Percentiles rank a stretch among this genome's conserved stretches.
phyloP scores from a whole-genome alignment of 2,329 filamentous ascomycete genomes.

The Zalaria sp. region DNA sequence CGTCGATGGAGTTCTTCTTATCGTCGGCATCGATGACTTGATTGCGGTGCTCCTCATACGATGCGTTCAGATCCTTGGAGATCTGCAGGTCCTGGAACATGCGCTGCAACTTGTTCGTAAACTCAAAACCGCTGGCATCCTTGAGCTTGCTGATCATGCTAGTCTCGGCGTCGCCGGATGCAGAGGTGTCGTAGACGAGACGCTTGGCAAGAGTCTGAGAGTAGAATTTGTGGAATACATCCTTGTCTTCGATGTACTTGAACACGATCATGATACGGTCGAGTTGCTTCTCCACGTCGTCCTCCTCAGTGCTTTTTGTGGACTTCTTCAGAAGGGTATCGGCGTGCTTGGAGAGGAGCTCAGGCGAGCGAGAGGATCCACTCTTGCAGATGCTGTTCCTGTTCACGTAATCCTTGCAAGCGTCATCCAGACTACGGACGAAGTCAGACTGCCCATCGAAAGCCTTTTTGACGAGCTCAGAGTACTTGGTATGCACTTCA shows the following conservation, averaged over 20 bases:
- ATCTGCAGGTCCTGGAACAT: conserved; percentile 99
- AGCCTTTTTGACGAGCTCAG: conserved; percentile 76
- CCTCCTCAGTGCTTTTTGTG: conserved; percentile 82
- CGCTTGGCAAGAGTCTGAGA: conserved; percentile 91
- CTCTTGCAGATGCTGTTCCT: conserved; percentile 91
- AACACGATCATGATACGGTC: conserved; percentile 98
- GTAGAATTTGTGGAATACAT: conserved; percentile 99
- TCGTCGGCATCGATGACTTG: conserved; percentile 50
- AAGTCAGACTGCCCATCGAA: conserved; percentile 96
- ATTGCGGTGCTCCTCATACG: conserved; percentile 67
- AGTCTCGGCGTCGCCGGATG: conserved; percentile 92
- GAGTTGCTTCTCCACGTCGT: conserved; percentile 77
- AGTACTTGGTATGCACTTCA: conserved; percentile 88
- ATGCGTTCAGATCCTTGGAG: conserved; percentile 87
- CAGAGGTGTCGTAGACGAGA: conserved; percentile 86
- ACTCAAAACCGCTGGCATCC: conserved; percentile 96
- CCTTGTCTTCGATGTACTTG: conserved; percentile 99
- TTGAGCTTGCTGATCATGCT: conserved; percentile 99
- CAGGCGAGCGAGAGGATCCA: conserved; percentile 85
- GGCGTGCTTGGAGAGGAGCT: conserved; percentile 88
- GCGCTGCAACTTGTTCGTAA: conserved; percentile 97
- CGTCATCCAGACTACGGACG: conserved; percentile 88
- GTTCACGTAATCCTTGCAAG: conserved; percentile 96
- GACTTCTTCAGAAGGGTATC: conserved; percentile 88
- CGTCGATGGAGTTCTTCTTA: conserved; percentile 60